Evolutionary conservation across 2,329 filamentous ascomycete species (phyloP), one percentile per base, ranked within the genome.

Genomic region (Fusarium subglutinans): DNA sequence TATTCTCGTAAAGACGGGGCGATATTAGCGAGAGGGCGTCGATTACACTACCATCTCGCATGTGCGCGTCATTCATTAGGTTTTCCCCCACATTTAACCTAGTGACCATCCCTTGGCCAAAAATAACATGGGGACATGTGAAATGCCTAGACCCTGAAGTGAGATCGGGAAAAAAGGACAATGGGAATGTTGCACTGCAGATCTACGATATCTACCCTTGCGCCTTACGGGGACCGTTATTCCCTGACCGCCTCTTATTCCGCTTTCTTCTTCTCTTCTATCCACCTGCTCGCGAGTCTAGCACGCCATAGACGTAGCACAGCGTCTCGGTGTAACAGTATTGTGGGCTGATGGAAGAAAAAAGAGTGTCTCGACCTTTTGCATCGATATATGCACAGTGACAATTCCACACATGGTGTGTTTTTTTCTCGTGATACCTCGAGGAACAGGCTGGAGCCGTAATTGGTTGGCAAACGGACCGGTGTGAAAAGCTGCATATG

Each of bases 31-130:
- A 7, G 35, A 37, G 11, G 35, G 20, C 26, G 26, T 75, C 72
- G 28, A 75, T 75, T 75, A 75, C 73, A 59, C 73, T 60, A 70
- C 60, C 48, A 70, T 57, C 43, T 70, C 26, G 65, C 64, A 75
- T 75, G 73, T 75, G 73, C 73, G 73, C 73, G 69, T 75, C 73
- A 75, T 75, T 47, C 38, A 74, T 70, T 33, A 54, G 35, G 28
- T 24, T 41, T 24, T 53, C 24, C 58, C 55, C 71, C 33, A 74
- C 63, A 62, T 58, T 45, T 38, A 14, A 33, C 53, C 35, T 28
- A 44, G 22, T 41, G 14, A 17, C 8, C 15, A 17, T 54, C 50
- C 17, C 48, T 53, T 28, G 35, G 11, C 37, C 28, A 38, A 15
- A 22, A 37, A 14, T 37, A 30, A 37, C 33, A 35, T 8, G 15